These are phyloP conservation scores for Ormosia semicastrata DNA, from an alignment of 306 rosid species.

Conservation along the genomic window DNA sequence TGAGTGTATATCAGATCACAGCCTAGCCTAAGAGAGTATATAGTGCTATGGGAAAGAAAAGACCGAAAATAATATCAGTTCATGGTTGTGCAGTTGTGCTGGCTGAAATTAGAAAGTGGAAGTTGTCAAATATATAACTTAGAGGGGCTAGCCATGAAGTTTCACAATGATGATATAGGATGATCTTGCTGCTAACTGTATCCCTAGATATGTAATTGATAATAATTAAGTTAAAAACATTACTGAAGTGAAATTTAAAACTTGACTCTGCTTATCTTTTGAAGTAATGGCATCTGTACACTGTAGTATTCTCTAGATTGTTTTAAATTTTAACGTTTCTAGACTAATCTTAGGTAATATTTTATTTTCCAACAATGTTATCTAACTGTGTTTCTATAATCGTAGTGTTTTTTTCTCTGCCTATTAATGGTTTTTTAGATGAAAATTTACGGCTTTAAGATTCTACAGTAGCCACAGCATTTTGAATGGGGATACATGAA, in stretches of 20 bases:
- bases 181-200: slow-evolving; percentile 4
- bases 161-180: slow-evolving; percentile 10
- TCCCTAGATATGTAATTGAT: background rate
- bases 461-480: background rate
- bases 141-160: background rate
- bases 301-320: background rate
- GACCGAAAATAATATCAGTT: slow-evolving; percentile 7
- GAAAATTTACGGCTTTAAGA: background rate
- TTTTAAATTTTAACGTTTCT: background rate
- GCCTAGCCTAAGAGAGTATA: background rate
- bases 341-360: background rate
- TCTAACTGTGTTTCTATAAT: background rate
- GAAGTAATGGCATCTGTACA: background rate
- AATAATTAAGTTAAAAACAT: background rate
- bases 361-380: background rate
- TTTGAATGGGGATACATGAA: slow-evolving; percentile 14
- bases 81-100: background rate
- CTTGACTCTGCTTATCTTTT: background rate
- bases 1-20: slow-evolving; percentile 4
- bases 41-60: slow-evolving; percentile 17
- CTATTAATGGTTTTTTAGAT: background rate
- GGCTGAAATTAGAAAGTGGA: slow-evolving; percentile 21
- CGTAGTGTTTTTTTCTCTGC: background rate
- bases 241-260: background rate
- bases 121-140: background rate